Conservation (phyloP, 1,284 basidiomycete species). For the Boletus mariae region DNA sequence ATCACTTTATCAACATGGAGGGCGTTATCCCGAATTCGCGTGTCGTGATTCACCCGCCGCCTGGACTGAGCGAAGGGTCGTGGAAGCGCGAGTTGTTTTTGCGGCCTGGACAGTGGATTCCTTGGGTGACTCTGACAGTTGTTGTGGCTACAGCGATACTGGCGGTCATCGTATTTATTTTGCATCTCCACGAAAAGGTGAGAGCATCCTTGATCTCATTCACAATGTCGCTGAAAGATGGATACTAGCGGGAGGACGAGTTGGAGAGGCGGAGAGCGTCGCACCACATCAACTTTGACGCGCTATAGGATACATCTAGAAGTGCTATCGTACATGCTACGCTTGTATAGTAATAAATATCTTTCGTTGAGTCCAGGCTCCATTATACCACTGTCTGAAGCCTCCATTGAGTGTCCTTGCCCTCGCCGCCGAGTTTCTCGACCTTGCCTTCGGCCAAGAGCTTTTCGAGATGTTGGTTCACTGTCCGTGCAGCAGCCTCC, state of each 20-base stretch:
- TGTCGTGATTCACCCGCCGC: constrained; percentile 88
- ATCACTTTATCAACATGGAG: constrained; percentile 88
- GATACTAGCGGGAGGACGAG: constrained; percentile 81
- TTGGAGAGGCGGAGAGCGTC: constrained; percentile 81
- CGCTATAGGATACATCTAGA: constrained; percentile 49
- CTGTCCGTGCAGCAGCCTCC: constrained; percentile 67
- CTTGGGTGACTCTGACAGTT: constrained; percentile 90
- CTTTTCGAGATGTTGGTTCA: constrained; percentile 75
- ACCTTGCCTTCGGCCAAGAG: constrained; percentile 67
- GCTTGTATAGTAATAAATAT: constrained; percentile 6
- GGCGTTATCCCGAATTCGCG: constrained; percentile 98
- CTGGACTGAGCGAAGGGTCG: constrained; percentile 41
- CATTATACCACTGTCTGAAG: constrained; percentile 14
- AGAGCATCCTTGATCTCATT: constrained; percentile 17
- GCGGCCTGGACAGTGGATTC: constrained; percentile 95
- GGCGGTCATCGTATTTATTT: constrained; percentile 78
- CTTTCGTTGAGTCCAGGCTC: not conserved
- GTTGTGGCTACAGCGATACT: constrained; percentile 72
- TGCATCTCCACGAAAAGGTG: constrained; percentile 92
- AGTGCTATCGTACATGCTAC: constrained; percentile 18
- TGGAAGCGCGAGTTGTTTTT: constrained; percentile 94
- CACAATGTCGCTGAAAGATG: constrained; percentile 7
- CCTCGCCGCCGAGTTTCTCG: constrained; percentile 45
- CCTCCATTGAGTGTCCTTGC: constrained; percentile 38
- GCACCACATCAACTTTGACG: constrained; percentile 97